Evolutionary conservation across 192 early-diverging fungal genomes (phyloP).

Genomic region (Funneliformis geosporum): DNA sequence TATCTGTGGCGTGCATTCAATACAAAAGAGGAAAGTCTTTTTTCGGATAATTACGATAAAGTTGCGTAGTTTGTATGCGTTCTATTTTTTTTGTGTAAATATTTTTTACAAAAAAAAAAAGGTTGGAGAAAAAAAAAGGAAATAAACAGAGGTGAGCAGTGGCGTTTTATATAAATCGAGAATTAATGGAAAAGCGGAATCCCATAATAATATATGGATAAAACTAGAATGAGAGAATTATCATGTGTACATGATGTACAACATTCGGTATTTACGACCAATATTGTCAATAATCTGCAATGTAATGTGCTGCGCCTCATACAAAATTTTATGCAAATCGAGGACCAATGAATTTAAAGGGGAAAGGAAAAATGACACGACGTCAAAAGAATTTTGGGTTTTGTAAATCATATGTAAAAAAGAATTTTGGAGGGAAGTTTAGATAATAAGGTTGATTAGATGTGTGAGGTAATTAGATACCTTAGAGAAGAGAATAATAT

Average conservation of each 20-base stretch:
- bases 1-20: slow-evolving; percentile 19
- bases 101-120: neutral
- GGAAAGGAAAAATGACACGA: neutral
- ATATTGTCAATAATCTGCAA: slow-evolving; percentile 22
- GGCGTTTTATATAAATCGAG: neutral
- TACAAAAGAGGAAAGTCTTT: neutral
- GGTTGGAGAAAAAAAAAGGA: slow-evolving; percentile 1
- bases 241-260: neutral
- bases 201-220: neutral
- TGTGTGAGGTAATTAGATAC: neutral
- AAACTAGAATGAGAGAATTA: neutral
- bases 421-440: slow-evolving; percentile 5
- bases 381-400: neutral
- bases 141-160: neutral
- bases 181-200: too few relatives aligned
- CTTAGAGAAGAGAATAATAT: slow-evolving; percentile 2
- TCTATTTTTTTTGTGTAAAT: neutral
- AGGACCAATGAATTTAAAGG: neutral
- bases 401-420: neutral
- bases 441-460: neutral
- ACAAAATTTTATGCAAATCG: too few relatives aligned
- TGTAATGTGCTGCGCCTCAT: slow-evolving; percentile 4
- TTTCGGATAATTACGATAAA: neutral
- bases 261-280: neutral
- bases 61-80: neutral